Evolutionary conservation across 2,329 filamentous ascomycete species (phyloP).

Genomic region (Sporothrix sp.): DNA sequence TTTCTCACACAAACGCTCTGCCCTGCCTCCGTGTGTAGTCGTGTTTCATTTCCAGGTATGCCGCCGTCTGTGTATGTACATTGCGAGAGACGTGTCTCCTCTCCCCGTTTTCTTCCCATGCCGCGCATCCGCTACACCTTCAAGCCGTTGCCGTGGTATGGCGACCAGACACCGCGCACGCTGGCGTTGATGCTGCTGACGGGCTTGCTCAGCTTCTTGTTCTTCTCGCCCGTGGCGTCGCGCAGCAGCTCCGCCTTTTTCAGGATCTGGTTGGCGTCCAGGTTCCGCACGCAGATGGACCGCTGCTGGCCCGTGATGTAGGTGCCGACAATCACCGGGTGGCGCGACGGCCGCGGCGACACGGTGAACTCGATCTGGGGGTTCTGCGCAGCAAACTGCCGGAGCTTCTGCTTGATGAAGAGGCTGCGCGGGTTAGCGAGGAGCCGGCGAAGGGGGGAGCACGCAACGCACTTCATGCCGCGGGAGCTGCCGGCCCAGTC

Average conservation of each 20-base stretch:
- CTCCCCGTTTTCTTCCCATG: background rate
- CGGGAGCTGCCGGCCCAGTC: constrained; percentile 88
- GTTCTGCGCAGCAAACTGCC: constrained; percentile 68
- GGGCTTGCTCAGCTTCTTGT: constrained; percentile 53
- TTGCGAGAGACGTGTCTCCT: background rate
- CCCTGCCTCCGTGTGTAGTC: background rate
- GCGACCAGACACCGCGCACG: constrained; percentile 62
- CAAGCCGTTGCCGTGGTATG: constrained; percentile 54
- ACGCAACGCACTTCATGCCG: constrained; percentile 90
- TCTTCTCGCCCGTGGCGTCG: constrained; percentile 66
- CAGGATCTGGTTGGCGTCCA: constrained; percentile 69
- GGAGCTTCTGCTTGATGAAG: constrained; percentile 71
- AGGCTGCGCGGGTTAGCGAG: constrained; percentile 41
- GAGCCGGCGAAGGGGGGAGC: no score
- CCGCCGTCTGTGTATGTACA: background rate
- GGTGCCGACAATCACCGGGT: constrained; percentile 79
- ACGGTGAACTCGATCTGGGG: constrained; percentile 87
- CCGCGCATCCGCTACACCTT: constrained; percentile 38
- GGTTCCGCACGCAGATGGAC: constrained; percentile 78
- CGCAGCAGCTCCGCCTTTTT: constrained; percentile 67
- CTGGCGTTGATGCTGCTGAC: constrained; percentile 55
- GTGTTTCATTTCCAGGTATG: constrained; percentile 2
- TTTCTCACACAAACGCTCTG: background rate
- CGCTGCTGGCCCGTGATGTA: constrained; percentile 89
- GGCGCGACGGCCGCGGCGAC: constrained; percentile 78